These are phyloP conservation scores for Tulasnella sp. DNA, from an alignment of 768 basidiomycete genomes.

Conservation along the genomic window DNA sequence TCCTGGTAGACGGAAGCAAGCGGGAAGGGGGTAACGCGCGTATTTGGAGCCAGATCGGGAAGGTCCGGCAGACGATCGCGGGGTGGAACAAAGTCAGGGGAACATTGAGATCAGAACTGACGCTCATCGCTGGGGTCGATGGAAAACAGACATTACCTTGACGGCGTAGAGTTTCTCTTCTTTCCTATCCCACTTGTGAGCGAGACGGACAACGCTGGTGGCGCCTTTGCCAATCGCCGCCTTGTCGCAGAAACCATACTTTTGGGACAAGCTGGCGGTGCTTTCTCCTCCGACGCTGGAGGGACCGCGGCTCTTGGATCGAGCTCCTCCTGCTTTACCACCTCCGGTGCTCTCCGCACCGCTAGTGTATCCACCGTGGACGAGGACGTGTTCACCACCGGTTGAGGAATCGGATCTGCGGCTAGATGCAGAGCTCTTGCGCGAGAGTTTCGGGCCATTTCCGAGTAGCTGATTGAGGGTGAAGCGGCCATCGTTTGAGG, in stretches of 20 bases:
- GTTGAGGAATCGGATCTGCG: slow-evolving; percentile 55
- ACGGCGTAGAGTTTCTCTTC: slow-evolving; percentile 98
- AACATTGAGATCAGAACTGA: slow-evolving; percentile 9
- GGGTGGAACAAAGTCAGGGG: slow-evolving; percentile 25
- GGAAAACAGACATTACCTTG: slow-evolving; percentile 58
- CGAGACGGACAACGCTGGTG: slow-evolving; percentile 93
- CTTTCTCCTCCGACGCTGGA: slow-evolving; percentile 44
- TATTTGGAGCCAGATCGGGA: slow-evolving; percentile 9
- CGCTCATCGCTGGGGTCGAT: background rate
- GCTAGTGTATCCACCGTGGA: slow-evolving; percentile 23
- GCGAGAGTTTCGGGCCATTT: slow-evolving; percentile 66
- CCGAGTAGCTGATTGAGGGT: slow-evolving; percentile 78
- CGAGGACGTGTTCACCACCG: slow-evolving; percentile 4
- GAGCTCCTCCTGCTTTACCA: slow-evolving; percentile 41
- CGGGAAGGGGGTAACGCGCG: slow-evolving; percentile 1
- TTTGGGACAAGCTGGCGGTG: slow-evolving; percentile 64
- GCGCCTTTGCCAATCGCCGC: slow-evolving; percentile 97
- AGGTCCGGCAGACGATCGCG: background rate
- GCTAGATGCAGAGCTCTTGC: slow-evolving; percentile 62
- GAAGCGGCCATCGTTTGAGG: slow-evolving; percentile 50
- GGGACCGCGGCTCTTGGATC: slow-evolving; percentile 38
- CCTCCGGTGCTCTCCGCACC: slow-evolving; percentile 35
- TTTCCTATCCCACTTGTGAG: slow-evolving; percentile 96
- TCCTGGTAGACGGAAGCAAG: slow-evolving; percentile 53
- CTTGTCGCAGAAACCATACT: slow-evolving; percentile 97